A percentile compares a stretch with the other conserved stretches of the same genome.
Conservation (phyloP, 306 rosid species). For the Malus domestica region DNA sequence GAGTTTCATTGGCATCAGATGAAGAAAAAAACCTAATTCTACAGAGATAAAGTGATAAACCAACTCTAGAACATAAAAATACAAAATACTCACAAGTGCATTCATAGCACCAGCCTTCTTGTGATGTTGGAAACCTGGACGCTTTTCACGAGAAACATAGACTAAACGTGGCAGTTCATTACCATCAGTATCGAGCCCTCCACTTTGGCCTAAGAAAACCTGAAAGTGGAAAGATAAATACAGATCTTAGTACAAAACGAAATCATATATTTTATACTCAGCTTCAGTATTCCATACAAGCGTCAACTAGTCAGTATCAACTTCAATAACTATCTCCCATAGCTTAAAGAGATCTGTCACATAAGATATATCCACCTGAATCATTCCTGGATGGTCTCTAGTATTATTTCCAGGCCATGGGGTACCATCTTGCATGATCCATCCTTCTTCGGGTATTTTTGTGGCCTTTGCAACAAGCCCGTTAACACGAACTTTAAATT, state of each 20-base stretch:
- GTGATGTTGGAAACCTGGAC: constrained; percentile 99
- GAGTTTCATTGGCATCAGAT: constrained; percentile 2
- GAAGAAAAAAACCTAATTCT: not conserved
- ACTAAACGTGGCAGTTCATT: constrained; percentile 88
- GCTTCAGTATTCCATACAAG: not conserved
- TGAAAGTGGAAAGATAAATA: constrained; percentile 19
- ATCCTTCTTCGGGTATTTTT: constrained; percentile 89
- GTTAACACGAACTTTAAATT: constrained; percentile 82
- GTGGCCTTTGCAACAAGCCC: constrained; percentile 80
- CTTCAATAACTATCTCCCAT: not conserved
- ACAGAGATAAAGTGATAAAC: not conserved
- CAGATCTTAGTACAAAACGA: constrained; percentile 2
- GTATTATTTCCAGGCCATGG: constrained; percentile 99
- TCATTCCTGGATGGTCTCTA: constrained; percentile 99
- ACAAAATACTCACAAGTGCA: constrained; percentile 66
- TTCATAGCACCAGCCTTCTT: constrained; percentile 99
- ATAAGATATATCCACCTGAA: constrained; percentile 54
- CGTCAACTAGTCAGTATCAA: not conserved
- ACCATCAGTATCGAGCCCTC: constrained; percentile 94
- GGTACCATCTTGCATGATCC: constrained; percentile 98
- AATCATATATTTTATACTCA: not conserved
- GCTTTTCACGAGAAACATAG: constrained; percentile 99
- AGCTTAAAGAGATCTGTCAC: constrained; percentile 5
- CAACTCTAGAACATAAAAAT: not conserved
- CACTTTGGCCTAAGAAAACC: constrained; percentile 99